Percentiles rank a stretch among this genome's conserved stretches.
phyloP scores from a whole-genome alignment of 2,329 filamentous ascomycete species.

The Samsoniella hepiali region DNA sequence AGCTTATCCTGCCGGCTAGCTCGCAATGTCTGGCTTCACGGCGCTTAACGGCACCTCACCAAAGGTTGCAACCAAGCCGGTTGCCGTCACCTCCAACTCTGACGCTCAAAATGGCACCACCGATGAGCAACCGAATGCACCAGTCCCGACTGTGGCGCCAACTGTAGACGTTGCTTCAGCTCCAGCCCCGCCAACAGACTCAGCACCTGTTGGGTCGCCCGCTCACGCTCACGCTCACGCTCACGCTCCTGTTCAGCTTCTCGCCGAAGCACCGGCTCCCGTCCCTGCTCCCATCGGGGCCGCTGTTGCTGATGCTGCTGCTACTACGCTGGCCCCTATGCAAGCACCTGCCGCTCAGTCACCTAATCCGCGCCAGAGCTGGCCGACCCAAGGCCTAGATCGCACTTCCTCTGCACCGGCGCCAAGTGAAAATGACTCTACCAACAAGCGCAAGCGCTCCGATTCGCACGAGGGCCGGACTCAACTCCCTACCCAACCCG shows the following conservation, averaged over 20 bases:
- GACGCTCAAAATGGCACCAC: not conserved
- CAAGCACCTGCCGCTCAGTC: constrained; percentile 26
- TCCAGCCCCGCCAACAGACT: not conserved
- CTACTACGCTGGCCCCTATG: constrained; percentile 23
- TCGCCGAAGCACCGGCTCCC: not conserved
- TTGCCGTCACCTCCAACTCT: not conserved
- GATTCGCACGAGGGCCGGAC: constrained; percentile 53
- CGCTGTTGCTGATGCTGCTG: constrained; percentile 20
- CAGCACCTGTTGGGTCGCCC: constrained; percentile 21
- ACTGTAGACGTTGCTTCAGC: constrained; percentile 4
- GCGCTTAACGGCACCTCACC: constrained; percentile 51
- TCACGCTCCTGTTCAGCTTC: constrained; percentile 1
- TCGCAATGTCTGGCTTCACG: constrained; percentile 48
- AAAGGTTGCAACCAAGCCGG: constrained; percentile 26
- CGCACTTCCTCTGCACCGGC: constrained; percentile 38
- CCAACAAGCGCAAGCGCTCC: constrained; percentile 69
- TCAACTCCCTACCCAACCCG: constrained; percentile 27
- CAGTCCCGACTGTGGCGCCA: not conserved
- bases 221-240: constrained; percentile 26
- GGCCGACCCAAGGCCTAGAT: constrained; percentile 41
- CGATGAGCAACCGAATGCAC: constrained; percentile 1
- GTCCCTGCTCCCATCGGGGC: not conserved
- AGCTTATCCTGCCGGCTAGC: not conserved
- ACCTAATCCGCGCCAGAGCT: constrained; percentile 38
- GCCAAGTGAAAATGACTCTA: constrained; percentile 45